Conservation (phyloP, 1,284 basidiomycete species). For the Microbotryum saponariae region DNA sequence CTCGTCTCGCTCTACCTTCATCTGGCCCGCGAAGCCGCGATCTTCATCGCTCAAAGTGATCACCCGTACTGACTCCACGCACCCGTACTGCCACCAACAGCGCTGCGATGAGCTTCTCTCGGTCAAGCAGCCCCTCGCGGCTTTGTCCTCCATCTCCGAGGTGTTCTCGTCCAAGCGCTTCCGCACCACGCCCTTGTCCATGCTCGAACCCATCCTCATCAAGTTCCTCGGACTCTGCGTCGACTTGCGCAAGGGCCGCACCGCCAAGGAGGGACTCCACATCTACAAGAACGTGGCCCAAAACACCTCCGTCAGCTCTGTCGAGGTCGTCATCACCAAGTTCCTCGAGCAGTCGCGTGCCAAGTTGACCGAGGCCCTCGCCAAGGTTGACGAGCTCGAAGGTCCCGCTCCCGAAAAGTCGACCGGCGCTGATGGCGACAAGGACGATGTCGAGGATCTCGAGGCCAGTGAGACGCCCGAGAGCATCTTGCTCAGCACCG, state of each 20-base stretch:
- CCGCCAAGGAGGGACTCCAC: constrained; percentile 82
- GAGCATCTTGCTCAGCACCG: constrained; percentile 76
- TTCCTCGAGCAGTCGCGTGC: constrained; percentile 83
- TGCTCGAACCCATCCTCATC: constrained; percentile 92
- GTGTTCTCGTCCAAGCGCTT: constrained; percentile 93
- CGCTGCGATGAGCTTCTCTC: constrained; percentile 70
- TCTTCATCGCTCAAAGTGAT: too few relatives aligned
- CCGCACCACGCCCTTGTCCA: constrained; percentile 77
- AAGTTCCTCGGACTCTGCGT: constrained; percentile 84
- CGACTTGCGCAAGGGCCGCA: constrained; percentile 84
- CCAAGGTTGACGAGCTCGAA: constrained; percentile 73
- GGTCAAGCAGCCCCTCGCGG: constrained; percentile 79
- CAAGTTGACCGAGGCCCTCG: constrained; percentile 72
- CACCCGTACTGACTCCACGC: neutral
- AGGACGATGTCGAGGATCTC: constrained; percentile 44
- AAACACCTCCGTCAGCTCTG: constrained; percentile 80
- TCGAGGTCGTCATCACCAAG: constrained; percentile 83
- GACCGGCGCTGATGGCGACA: constrained; percentile 7
- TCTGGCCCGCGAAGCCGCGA: too few relatives aligned
- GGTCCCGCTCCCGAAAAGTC: constrained; percentile 45
- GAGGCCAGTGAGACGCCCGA: constrained; percentile 76
- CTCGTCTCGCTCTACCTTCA: too few relatives aligned
- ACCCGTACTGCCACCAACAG: neutral
- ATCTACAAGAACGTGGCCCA: constrained; percentile 81
- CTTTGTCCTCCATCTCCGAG: constrained; percentile 78